Evolutionary conservation across 768 basidiomycete species (phyloP).

Genomic region (Porpolomopsis calyptriformis): DNA sequence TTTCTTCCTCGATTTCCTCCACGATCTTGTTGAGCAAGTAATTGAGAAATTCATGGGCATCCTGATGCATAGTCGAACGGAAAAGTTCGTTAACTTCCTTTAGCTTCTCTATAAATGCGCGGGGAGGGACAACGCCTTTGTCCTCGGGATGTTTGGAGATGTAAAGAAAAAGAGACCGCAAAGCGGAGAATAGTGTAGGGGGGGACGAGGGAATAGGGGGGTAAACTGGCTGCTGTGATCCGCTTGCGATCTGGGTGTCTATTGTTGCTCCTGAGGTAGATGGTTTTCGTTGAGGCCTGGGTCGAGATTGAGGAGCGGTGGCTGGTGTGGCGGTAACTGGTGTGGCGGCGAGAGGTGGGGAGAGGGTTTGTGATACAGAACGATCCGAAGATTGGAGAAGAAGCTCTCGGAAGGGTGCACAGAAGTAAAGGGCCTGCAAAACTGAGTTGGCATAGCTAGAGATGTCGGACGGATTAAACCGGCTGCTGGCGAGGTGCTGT

Average conservation of each 20-base stretch:
- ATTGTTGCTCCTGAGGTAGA: constrained; percentile 22
- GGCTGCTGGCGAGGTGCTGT: constrained; percentile 1
- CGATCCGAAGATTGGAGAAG: constrained; percentile 59
- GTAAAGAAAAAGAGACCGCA: constrained; percentile 81
- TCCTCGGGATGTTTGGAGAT: constrained; percentile 71
- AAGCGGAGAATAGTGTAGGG: constrained; percentile 78
- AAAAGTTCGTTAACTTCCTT: constrained; percentile 90
- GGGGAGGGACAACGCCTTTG: constrained; percentile 81
- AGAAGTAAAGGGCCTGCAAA: constrained; percentile 93
- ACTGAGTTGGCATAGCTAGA: constrained; percentile 97
- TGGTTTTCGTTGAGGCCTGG: constrained; percentile 47
- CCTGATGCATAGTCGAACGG: constrained; percentile 87
- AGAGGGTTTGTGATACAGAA: constrained; percentile 27
- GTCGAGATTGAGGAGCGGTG: constrained; percentile 29
- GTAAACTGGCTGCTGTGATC: constrained; percentile 21
- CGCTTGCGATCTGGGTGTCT: constrained; percentile 4
- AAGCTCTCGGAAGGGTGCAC: constrained; percentile 84
- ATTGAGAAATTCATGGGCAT: constrained; percentile 97
- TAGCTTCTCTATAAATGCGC: constrained; percentile 87
- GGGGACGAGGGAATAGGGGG: constrained; percentile 46
- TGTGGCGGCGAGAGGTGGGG: constrained; percentile 12
- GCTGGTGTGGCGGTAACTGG: constrained; percentile 18
- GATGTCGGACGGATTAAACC: constrained; percentile 11
- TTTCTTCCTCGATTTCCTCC: constrained; percentile 81
- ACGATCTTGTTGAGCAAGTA: constrained; percentile 87